phyloP scores from a whole-genome alignment of 495 filamentous ascomycete genomes.

The Penicillium riverlandense region DNA sequence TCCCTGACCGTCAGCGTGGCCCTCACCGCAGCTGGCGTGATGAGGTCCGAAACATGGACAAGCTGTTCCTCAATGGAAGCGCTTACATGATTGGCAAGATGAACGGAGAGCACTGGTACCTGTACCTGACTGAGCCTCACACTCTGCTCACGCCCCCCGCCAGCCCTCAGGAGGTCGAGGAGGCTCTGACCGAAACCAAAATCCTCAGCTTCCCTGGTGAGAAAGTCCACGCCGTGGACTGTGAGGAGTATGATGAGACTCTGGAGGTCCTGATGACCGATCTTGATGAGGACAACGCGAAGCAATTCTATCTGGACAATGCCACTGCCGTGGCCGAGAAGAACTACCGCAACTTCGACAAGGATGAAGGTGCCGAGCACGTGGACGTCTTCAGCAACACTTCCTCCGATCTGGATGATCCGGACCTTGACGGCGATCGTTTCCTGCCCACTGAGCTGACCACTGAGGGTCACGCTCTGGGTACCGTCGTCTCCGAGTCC shows the following conservation, averaged over 20 bases:
- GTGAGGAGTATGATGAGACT: slow-evolving; percentile 71
- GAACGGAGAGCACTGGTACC: slow-evolving; percentile 99
- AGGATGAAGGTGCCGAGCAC: slow-evolving; percentile 44
- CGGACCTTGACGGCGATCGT: slow-evolving; percentile 48
- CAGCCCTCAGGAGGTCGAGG: slow-evolving; percentile 53
- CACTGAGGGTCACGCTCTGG: slow-evolving; percentile 90
- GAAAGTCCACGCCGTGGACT: slow-evolving; percentile 22
- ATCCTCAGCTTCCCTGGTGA: slow-evolving; percentile 45
- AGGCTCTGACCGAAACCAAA: slow-evolving; percentile 60
- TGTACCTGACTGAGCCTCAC: slow-evolving; percentile 88
- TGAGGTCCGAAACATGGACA: slow-evolving; percentile 86
- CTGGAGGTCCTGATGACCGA: slow-evolving; percentile 98
- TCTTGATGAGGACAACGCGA: slow-evolving; percentile 82
- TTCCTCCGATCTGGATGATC: slow-evolving; percentile 53
- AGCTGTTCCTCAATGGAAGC: slow-evolving; percentile 83
- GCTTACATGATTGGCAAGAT: slow-evolving; percentile 99
- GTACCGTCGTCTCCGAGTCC: slow-evolving; percentile 83
- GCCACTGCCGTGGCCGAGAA: slow-evolving; percentile 85
- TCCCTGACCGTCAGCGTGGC: slow-evolving; percentile 87
- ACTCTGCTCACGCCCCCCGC: slow-evolving; percentile 75
- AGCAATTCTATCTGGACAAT: slow-evolving; percentile 92
- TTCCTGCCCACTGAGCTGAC: slow-evolving; percentile 65
- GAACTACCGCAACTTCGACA: slow-evolving; percentile 49
- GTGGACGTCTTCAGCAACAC: slow-evolving; percentile 77
- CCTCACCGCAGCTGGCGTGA: slow-evolving; percentile 97